A percentile compares a stretch with the other conserved stretches of the same genome.
Evolutionary conservation across 1,284 basidiomycete species (phyloP).

Genomic region (Apiotrichum veenhuisii): DNA sequence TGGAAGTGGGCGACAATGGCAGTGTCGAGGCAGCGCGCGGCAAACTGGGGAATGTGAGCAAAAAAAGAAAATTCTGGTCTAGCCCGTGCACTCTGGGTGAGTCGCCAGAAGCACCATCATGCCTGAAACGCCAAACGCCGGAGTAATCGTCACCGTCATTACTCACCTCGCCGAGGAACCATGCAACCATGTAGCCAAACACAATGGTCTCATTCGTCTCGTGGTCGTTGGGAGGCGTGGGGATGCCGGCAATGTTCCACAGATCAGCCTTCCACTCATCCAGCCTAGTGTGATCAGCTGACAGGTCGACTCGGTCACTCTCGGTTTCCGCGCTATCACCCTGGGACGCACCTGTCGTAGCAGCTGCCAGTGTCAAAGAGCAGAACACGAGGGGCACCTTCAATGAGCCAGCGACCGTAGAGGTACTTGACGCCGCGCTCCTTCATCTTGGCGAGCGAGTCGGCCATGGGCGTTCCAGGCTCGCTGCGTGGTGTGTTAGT

Average conservation of each 20-base stretch:
- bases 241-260: conserved; percentile 97
- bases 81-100: background rate
- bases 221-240: conserved; percentile 88
- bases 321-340: too few species aligned
- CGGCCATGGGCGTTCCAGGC: conserved; percentile 59
- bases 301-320: too few species aligned
- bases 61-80: too few species aligned
- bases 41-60: conserved; percentile 61
- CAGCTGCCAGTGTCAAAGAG: conserved; percentile 91
- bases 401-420: conserved; percentile 96
- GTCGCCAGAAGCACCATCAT: conserved; percentile 1
- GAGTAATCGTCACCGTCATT: too few species aligned
- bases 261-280: conserved; percentile 99
- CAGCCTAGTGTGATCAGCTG: conserved; percentile 54
- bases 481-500: conserved; percentile 27
- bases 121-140: too few species aligned
- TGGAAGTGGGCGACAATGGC: conserved; percentile 97
- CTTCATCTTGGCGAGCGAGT: conserved; percentile 71
- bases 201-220: conserved; percentile 99
- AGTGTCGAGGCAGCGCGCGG: conserved; percentile 68
- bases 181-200: conserved; percentile 98
- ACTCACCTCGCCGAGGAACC: conserved; percentile 93
- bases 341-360: conserved; percentile 60
- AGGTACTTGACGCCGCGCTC: conserved; percentile 86
- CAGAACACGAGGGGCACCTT: conserved; percentile 88